Evolutionary conservation across 257 asterid species (phyloP).

Genomic region (Penstemon newberryi): DNA sequence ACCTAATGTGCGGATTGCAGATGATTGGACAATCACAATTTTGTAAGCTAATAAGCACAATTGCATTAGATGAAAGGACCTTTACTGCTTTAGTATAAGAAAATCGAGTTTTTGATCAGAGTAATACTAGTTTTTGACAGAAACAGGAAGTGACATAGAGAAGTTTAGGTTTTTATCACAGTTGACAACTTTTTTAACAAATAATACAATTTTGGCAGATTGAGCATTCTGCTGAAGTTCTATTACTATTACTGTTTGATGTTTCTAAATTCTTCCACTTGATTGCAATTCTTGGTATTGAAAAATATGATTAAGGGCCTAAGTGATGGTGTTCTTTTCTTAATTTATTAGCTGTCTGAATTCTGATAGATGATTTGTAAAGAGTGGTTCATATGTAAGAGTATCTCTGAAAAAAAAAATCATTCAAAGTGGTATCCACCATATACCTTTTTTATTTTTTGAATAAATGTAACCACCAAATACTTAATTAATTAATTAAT

Average conservation of each 20-base stretch:
- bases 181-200: neutral
- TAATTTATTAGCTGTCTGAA: too few relatives aligned
- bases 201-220: neutral
- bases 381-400: slow-evolving; percentile 16
- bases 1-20: slow-evolving; percentile 49
- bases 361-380: slow-evolving; percentile 13
- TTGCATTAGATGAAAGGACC: slow-evolving; percentile 22
- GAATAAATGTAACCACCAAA: too few relatives aligned
- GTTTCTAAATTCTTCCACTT: neutral
- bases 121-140: neutral
- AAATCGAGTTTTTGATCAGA: neutral
- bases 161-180: neutral
- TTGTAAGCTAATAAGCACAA: slow-evolving; percentile 30
- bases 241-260: neutral
- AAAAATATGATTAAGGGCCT: neutral
- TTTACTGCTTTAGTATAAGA: slow-evolving; percentile 5
- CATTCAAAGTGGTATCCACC: slow-evolving; percentile 14
- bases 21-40: slow-evolving; percentile 55
- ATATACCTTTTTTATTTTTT: neutral
- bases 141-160: neutral
- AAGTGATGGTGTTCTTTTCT: too few relatives aligned
- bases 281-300: neutral
- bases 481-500: neutral
- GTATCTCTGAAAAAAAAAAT: neutral
- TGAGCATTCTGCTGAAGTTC: neutral